Percentiles rank a stretch among this genome's conserved stretches.
Conservation (phyloP, 352 stramenopile genomes). For the Globisporangium nodosum region DNA sequence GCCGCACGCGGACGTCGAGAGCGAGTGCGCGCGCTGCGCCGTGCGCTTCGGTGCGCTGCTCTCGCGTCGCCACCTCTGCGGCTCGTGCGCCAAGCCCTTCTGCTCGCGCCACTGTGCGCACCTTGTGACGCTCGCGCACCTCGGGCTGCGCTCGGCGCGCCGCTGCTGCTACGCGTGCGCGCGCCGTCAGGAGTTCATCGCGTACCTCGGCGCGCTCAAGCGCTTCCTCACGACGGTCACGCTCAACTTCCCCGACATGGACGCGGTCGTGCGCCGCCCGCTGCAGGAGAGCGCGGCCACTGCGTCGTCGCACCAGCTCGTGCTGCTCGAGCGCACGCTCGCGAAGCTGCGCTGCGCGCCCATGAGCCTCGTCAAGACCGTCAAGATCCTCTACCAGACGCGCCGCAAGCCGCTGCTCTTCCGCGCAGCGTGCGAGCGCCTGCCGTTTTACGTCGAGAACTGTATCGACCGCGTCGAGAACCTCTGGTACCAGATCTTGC, state of each 20-base stretch:
- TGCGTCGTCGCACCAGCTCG: background rate
- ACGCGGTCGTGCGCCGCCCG: conserved; percentile 21
- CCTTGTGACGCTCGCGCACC: conserved; percentile 39
- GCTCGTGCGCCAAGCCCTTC: conserved; percentile 49
- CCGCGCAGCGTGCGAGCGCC: conserved; percentile 49
- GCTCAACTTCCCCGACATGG: conserved; percentile 23
- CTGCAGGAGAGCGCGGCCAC: conserved; percentile 3
- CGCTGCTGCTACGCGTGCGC: conserved; percentile 51
- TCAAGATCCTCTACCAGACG: conserved; percentile 81
- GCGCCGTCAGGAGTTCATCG: conserved; percentile 52
- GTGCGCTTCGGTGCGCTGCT: conserved; percentile 51
- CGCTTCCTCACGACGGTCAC: conserved; percentile 32
- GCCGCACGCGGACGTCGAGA: conserved; percentile 7
- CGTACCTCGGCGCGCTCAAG: conserved; percentile 28
- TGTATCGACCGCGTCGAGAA: conserved; percentile 70
- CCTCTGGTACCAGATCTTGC: conserved; percentile 76
- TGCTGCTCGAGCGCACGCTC: conserved; percentile 33
- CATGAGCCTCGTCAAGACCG: conserved; percentile 73
- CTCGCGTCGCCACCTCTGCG: conserved; percentile 44
- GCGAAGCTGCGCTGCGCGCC: conserved; percentile 41
- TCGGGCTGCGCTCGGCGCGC: conserved; percentile 25
- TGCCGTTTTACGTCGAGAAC: conserved; percentile 72
- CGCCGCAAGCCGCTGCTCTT: conserved; percentile 64
- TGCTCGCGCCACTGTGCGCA: conserved; percentile 55
- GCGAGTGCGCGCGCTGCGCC: conserved; percentile 38